Base-by-base conservation (phyloP, 495 filamentous ascomycete species). In the Physcia stellaris region DNA sequence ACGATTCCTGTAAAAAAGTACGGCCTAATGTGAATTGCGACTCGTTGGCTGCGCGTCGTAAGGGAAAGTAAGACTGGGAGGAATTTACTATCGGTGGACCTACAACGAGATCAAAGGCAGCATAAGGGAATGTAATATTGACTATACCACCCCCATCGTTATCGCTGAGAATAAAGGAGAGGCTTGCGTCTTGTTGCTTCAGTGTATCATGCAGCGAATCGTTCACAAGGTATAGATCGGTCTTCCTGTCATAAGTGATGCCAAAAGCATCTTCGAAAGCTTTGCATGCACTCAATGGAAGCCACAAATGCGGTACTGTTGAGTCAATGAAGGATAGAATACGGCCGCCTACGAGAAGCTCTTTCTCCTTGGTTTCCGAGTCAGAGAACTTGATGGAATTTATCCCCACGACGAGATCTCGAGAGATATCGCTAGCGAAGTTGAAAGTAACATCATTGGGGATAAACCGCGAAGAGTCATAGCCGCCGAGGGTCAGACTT, bases 21-120 rank as follows among this genome's bases (percentile, higher is more conserved):
- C 70, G 51, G 4, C 71, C 71, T 1, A 75, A 57, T 0, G 63
- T 66, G 47, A 66, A 73, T 37, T 72, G 68, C 0, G 51, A 57
- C 9, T 62, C 51, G 39, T 71, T 63, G 22, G 48, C 48, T 12
- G 62, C 67, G 7, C 62, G 52, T 28, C 58, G 58, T 16, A 75
- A 49, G 0, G 71, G 71, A 40, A 74, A 75, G 40, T 73, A 75
- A 13, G 49, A 66, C 58, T 7, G 58, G 43, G 15, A 62, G 36
- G 45, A 42, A 19, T 27, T 53, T 2, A 42, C 46, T 6, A 56
- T 51, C 10, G 77, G 78, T 44, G 68, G 74, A 3, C 63, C 38
- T 0, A 65, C 53, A 10, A 80, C 52, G 24, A 77, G 62, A 21
- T 78, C 66, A 43, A 84, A 82, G 1, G 77, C 74, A 27, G 63